Base-by-base conservation (phyloP, 164 flowering plant species). In the Sedum album region DNA sequence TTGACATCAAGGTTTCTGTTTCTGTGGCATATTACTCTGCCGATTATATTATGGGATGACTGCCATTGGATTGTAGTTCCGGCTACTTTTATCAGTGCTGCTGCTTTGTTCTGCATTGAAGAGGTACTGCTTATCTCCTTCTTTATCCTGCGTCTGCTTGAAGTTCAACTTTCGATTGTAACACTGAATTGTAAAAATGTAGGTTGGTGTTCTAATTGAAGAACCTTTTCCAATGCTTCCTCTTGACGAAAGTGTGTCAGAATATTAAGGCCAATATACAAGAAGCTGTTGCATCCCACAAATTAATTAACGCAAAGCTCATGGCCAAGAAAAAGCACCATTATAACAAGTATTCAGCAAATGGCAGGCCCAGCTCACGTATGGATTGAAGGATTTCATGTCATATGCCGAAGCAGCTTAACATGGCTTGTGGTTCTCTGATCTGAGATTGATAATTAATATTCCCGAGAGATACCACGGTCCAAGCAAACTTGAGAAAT, bases 171-270 rank as follows among this genome's bases (percentile, higher is more conserved):
- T 65, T 6, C 6, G 9, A 65, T 36, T 6, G 9, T 5, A 10
- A 23, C 11, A 7, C 39, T 21, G 26, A 23, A 1, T 36, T 23
- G 14, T 3, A 35, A 51, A 57, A 26, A 1, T 72, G 70, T 73
- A 91, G 98, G 98, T 93, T 31, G 97, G 98, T 70, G 98, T 93
- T 73, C 96, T 93, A 31, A 93, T 93, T 55, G 96, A 93, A 81
- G 96, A 93, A 72, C 98, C 98, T 31, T 91, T 93, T 79, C 89
- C 97, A 13, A 84, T 86, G 91, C 90, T 93, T 68, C 93, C 96
- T 23, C 88, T 91, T 11, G 96, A 91, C 57, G 97, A 84, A n/a
- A 42, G 75, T 87, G 2, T 93, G 97, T 76, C 71, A 76, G 14
- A 60, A 44, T 65, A 79, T 82, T 53, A 78, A 75, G 5, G 76